phyloP scores from a whole-genome alignment of 2,329 filamentous ascomycete genomes.

The Hypocrella siamensis region DNA sequence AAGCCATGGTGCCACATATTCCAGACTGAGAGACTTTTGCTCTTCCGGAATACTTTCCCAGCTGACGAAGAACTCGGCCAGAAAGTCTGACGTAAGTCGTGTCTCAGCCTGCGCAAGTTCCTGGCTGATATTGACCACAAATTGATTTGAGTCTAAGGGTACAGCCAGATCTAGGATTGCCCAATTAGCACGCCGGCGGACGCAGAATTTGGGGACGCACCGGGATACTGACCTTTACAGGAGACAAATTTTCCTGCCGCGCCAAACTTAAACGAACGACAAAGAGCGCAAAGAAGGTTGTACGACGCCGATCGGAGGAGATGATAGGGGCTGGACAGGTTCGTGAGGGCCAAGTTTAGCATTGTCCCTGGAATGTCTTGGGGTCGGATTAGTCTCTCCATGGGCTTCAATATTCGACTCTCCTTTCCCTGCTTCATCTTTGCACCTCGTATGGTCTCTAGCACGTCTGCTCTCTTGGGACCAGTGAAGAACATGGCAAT shows the following conservation, averaged over 20 bases:
- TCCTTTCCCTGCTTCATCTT: conserved; percentile 52
- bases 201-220: too few species aligned
- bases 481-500: conserved; percentile 60
- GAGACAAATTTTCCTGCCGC: conserved; percentile 45
- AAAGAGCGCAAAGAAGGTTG: conserved; percentile 50
- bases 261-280: conserved; percentile 51
- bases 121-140: conserved; percentile 50
- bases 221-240: conserved; percentile 36
- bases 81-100: conserved; percentile 51
- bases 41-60: conserved; percentile 56
- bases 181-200: not conserved
- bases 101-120: conserved; percentile 47
- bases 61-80: conserved; percentile 59
- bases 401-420: conserved; percentile 40
- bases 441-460: conserved; percentile 46
- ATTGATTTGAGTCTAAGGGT: conserved; percentile 45
- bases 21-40: conserved; percentile 49
- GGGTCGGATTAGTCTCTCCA: conserved; percentile 49
- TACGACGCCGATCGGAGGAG: conserved; percentile 48
- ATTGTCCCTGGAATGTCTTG: conserved; percentile 57
- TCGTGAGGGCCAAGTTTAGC: conserved; percentile 51
- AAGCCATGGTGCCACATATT: conserved; percentile 58
- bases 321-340: conserved; percentile 46
- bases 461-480: conserved; percentile 44
- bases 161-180: conserved; percentile 38